Evolutionary conservation across 495 filamentous ascomycete species (phyloP), one percentile per base, ranked within the genome.

Genomic region (Cladorrhinum samala): DNA sequence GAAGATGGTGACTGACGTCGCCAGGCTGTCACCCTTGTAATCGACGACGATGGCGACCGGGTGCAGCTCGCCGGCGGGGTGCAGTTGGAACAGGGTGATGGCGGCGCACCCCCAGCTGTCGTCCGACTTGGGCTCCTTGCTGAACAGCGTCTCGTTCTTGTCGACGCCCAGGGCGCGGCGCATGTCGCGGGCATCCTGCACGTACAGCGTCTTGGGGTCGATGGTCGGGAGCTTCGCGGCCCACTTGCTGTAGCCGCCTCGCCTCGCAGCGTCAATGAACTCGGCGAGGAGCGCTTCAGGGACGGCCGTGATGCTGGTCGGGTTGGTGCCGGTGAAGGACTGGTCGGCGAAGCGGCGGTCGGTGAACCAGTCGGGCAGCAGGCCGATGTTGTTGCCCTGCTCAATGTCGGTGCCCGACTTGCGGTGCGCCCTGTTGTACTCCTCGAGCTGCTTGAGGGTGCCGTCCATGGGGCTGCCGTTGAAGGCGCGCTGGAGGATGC

Each of bases 321-420:
- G 76, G 55, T 79, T 77, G 23, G 68, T 69, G 6, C 76, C 76
- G 20, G 73, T 78, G 54, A 79, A 72, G 18, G 64, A 59, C 54
- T 77, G 74, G 48, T 78, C 73, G 14, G 73, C 74, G 45, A 78
- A 77, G 4, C 67, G 61, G 18, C 66, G 67, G 58, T 79, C 76
- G 46, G 64, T 67, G 55, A 59, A 79, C 76, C 76, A 79, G 60
- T 79, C 74, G 18, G 62, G 46, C 20, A 69, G 54, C 33, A 73
- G 52, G 1, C 74, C 74, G 39, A 77, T 68, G 55, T 77, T 77
- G 7, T 62, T 58, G 39, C 70, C 69, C 3, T 49, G 37, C 20
- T 56, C 50, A 38, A 75, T 71, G 41, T 74, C 72, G 13, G 66
- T 73, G 3, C 65, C 70, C 6, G 62, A 54, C 44, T 67, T 70